Conservation (phyloP, 352 stramenopile genomes). For the Phytophthora colocasiae region DNA sequence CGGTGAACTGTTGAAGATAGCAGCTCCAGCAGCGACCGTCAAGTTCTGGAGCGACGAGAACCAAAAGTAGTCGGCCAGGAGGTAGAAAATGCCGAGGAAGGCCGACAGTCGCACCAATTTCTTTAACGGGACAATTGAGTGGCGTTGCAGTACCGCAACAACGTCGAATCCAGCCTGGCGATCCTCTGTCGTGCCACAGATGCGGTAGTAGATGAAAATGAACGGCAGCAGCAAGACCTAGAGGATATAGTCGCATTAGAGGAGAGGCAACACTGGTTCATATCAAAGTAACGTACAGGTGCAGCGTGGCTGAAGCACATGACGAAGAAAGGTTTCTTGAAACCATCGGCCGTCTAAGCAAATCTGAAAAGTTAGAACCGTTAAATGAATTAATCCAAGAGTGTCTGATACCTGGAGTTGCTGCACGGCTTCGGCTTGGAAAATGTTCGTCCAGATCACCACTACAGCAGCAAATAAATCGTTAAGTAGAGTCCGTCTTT, state of each 20-base stretch:
- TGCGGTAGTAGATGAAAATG: slow-evolving; percentile 42
- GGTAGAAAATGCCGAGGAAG: slow-evolving; percentile 51
- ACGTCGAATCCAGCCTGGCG: slow-evolving; percentile 22
- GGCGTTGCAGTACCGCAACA: slow-evolving; percentile 34
- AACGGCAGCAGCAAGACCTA: slow-evolving; percentile 29
- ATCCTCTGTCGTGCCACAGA: slow-evolving; percentile 28
- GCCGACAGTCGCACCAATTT: slow-evolving; percentile 45
- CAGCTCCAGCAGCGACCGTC: slow-evolving; percentile 52
- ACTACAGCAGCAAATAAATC: slow-evolving; percentile 7
- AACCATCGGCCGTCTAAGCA: slow-evolving; percentile 22
- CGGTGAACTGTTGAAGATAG: slow-evolving; percentile 69
- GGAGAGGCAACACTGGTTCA: background rate
- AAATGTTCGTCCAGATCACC: slow-evolving; percentile 36
- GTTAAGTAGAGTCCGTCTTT: background rate
- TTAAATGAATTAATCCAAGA: background rate
- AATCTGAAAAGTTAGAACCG: background rate
- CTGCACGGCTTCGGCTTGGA: slow-evolving; percentile 39
- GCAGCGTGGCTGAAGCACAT: slow-evolving; percentile 56
- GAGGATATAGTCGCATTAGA: background rate
- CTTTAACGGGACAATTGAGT: slow-evolving; percentile 46
- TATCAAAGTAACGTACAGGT: slow-evolving; percentile 25
- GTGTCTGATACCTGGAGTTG: slow-evolving; percentile 31
- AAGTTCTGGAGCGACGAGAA: slow-evolving; percentile 54
- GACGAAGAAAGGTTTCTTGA: slow-evolving; percentile 60
- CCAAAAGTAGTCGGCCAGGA: slow-evolving; percentile 66